Percentiles rank a stretch among this genome's conserved stretches.
These are phyloP conservation scores for Fusarium sp. DNA, from an alignment of 2,329 filamentous ascomycete genomes.

Conservation along the genomic window DNA sequence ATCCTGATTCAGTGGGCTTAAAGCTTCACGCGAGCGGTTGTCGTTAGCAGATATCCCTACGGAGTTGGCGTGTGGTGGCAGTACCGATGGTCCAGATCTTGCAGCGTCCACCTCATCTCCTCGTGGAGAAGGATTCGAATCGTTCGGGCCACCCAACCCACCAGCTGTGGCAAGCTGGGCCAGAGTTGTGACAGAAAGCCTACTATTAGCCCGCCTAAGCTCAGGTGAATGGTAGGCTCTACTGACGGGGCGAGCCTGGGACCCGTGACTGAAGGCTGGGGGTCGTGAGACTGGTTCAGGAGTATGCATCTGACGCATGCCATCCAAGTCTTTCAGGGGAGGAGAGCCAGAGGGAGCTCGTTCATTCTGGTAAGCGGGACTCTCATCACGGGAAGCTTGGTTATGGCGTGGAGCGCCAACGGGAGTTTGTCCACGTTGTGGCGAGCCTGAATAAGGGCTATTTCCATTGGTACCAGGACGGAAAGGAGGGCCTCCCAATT, in stretches of 20 bases:
- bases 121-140: conserved; percentile 42
- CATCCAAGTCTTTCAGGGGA: conserved; percentile 60
- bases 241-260: conserved; percentile 73
- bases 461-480: conserved; percentile 37
- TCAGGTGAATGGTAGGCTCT: conserved; percentile 78
- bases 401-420: conserved; percentile 53
- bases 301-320: conserved; percentile 64
- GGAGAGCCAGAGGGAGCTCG: conserved; percentile 45
- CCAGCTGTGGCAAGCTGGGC: conserved; percentile 79
- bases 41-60: conserved; percentile 63
- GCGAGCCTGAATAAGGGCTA: conserved; percentile 44
- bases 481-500: conserved; percentile 37
- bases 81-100: conserved; percentile 57
- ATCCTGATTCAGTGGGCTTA: conserved; percentile 51
- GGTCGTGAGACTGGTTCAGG: conserved; percentile 81
- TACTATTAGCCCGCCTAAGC: conserved; percentile 80
- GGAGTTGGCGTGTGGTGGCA: conserved; percentile 58
- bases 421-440: conserved; percentile 48
- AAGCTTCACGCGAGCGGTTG: conserved; percentile 61
- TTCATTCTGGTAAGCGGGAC: conserved; percentile 66
- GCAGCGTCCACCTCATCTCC: conserved; percentile 46
- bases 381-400: conserved; percentile 58
- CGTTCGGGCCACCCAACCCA: conserved; percentile 56
- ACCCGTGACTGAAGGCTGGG: conserved; percentile 79
- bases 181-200: conserved; percentile 83